Evolutionary conservation across 495 filamentous ascomycete genomes (phyloP), one percentile per base, ranked within the genome.

Genomic region (Talaromyces liani): DNA sequence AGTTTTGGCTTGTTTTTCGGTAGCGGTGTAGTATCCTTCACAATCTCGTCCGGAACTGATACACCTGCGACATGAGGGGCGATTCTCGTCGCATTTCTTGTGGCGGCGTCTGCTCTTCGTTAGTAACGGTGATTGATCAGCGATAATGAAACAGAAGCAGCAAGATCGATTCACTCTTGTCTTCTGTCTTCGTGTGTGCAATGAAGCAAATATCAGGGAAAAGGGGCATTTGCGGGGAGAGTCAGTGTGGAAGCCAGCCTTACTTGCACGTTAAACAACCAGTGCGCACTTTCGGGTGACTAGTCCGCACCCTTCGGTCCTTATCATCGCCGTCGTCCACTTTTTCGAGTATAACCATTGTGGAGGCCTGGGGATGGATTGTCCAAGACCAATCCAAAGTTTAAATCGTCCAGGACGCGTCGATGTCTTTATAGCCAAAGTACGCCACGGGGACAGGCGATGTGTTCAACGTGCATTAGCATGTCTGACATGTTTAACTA

Each of bases 1-100:
- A 41, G 36, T 41, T 41, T 41, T 41, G 36, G 16, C 36, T 41
- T 41, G 36, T 16, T 41, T 41, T 2, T 41, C 36, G 14, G 12
- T 41, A 41, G 12, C 14, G 36, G 27, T 25, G 34, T 25, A 16
- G 25, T 67, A 65, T 18, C 63, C 63, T 36, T 79, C 77, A 61
- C 79, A 82, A 62, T 66, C 71, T 27, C 79, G 72, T 6, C 79
- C 79, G 4, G 74, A 77, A 45, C 61, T 65, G 36, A 81, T 70
- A 65, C 85, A 87, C 82, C 78, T 53, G 70, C 70, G 65, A 82
- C 86, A 22, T 74, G 68, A 22, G 14, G 85, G 84, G 57, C 80
- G 82, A 64, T 70, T 73, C 71, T 87, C 85, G 74, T 84, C 85
- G 73, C 85, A 87, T 72, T 87, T 87, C 39, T 86, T 84, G 65